Conservation (phyloP, 73 alveolate species). For the Urostyla sp. region DNA sequence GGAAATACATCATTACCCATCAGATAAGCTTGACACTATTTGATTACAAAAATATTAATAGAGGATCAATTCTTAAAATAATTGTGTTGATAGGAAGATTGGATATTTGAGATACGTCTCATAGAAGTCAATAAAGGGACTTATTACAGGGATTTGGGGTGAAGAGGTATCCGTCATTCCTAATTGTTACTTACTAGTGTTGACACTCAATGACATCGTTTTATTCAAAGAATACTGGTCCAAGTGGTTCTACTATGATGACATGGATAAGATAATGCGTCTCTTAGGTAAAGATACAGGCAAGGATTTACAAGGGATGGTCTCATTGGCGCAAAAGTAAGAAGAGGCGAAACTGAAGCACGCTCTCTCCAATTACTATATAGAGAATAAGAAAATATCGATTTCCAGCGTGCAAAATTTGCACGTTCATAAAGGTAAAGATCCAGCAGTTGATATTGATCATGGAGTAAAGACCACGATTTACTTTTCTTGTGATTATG, state of each 20-base stretch:
- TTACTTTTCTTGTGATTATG: constrained; percentile 13
- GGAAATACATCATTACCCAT: too few species aligned
- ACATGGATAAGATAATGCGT: background rate
- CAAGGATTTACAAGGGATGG: constrained; percentile 4
- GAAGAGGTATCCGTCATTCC: constrained; percentile 14
- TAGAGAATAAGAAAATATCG: background rate
- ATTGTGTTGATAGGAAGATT: background rate
- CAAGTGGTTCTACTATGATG: constrained; percentile 40
- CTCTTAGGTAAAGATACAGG: background rate
- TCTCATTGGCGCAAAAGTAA: constrained; percentile 18
- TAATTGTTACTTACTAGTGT: background rate
- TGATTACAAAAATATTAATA: too few species aligned
- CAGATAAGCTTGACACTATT: too few species aligned
- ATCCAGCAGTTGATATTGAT: constrained; percentile 37
- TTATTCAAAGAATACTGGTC: constrained; percentile 36
- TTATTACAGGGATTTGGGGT: constrained; percentile 6
- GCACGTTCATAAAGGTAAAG: constrained; percentile 58
- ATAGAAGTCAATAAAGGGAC: background rate
- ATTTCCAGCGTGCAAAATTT: constrained; percentile 10
- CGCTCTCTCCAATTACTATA: background rate
- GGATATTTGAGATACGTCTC: background rate
- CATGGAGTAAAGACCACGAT: constrained; percentile 14
- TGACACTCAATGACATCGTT: background rate
- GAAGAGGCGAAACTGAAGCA: constrained; percentile 20
- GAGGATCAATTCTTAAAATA: too few species aligned